Conservation (phyloP, 345 rosid species). For the Hirschfeldia incana region DNA sequence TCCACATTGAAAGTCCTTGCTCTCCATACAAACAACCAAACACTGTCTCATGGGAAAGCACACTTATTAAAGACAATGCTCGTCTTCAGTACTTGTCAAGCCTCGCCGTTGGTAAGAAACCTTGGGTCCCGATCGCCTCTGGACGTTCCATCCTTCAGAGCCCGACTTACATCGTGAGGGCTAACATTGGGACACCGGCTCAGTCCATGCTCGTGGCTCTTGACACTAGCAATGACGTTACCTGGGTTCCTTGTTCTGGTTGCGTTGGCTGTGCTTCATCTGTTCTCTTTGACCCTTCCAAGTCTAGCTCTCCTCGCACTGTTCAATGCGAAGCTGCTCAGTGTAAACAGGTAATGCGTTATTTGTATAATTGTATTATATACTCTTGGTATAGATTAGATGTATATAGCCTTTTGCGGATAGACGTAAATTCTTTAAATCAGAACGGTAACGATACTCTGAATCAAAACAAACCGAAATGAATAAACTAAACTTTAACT, state of each 20-base stretch:
- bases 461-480: not conserved
- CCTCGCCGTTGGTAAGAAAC: conserved; percentile 57
- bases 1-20: conserved; percentile 74
- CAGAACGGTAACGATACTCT: not conserved
- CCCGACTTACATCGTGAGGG: conserved; percentile 76
- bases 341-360: conserved; percentile 68
- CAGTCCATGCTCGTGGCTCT: conserved; percentile 84
- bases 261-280: conserved; percentile 78
- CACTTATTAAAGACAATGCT: conserved; percentile 68
- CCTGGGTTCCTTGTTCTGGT: conserved; percentile 83
- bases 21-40: conserved; percentile 65
- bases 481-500: not conserved
- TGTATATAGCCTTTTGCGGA: not conserved
- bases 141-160: conserved; percentile 78
- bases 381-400: not conserved
- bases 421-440: not conserved
- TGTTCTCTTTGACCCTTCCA: conserved; percentile 45
- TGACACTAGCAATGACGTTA: conserved; percentile 87
- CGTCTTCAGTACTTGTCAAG: conserved; percentile 69
- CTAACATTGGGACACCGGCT: conserved; percentile 78
- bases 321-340: conserved; percentile 65
- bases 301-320: conserved; percentile 60
- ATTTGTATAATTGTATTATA: not conserved
- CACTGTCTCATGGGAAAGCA: conserved; percentile 77
- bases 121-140: conserved; percentile 87